Conservation (phyloP, 2,329 filamentous ascomycete species). For the Dendrostoma leiphaemia region DNA sequence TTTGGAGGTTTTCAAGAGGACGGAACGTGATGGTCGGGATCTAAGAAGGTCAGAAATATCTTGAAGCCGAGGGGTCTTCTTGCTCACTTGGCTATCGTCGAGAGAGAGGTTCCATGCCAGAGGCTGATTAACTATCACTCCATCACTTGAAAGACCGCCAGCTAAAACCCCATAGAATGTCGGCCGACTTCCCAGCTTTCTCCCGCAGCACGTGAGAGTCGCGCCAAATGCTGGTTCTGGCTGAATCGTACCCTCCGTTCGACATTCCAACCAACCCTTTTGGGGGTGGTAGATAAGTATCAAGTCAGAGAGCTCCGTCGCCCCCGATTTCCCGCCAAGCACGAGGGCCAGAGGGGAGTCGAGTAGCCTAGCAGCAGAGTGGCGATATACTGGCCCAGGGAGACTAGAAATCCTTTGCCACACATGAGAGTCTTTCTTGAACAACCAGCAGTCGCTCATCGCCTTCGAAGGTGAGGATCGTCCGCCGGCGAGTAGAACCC, state of each 20-base stretch:
- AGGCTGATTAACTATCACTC: constrained; percentile 59
- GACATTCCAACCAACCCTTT: constrained; percentile 47
- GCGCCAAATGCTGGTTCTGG: constrained; percentile 44
- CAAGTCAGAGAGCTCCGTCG: constrained; percentile 45
- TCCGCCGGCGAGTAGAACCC: constrained; percentile 71
- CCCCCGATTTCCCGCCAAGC: constrained; percentile 58
- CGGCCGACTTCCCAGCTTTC: constrained; percentile 24
- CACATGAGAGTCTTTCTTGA: constrained; percentile 45
- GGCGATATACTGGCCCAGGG: constrained; percentile 72
- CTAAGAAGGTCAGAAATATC: constrained; percentile 3
- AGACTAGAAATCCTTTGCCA: constrained; percentile 68
- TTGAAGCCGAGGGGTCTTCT: constrained; percentile 5
- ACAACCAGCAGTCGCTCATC: constrained; percentile 74
- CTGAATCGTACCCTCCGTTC: constrained; percentile 30
- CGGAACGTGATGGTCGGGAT: constrained; percentile 10
- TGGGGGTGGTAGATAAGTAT: constrained; percentile 52
- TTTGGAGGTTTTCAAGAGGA: background rate
- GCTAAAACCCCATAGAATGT: constrained; percentile 59
- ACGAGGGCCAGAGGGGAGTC: constrained; percentile 53
- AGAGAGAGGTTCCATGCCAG: constrained; percentile 62
- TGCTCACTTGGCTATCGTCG: constrained; percentile 35
- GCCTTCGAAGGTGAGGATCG: constrained; percentile 71
- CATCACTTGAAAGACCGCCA: constrained; percentile 69
- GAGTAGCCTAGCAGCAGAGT: constrained; percentile 58
- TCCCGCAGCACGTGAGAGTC: constrained; percentile 29